Evolutionary conservation across 306 rosid genomes (phyloP).

Genomic region (Lupinus albus): DNA sequence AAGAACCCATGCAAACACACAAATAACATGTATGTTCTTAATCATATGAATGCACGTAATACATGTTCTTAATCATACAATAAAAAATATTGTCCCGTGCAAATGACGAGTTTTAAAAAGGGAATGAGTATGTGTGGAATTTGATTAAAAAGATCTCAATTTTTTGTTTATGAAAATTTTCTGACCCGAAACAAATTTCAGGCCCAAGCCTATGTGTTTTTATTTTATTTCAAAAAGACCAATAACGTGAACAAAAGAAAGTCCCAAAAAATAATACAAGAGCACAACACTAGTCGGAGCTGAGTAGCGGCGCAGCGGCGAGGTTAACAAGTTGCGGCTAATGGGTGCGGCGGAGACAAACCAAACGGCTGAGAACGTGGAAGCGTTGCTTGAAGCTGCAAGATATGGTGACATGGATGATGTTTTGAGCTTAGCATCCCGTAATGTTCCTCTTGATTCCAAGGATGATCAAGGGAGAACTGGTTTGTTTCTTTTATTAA

Average conservation of each 20-base stretch:
- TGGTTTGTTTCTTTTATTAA: slow-evolving; percentile 46
- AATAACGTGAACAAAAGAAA: too few species aligned
- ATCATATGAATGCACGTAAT: too few species aligned
- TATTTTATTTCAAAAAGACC: too few species aligned
- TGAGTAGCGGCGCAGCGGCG: not conserved
- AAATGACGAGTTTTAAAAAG: too few species aligned
- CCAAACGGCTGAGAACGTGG: slow-evolving; percentile 46
- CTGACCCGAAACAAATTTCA: not conserved
- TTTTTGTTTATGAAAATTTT: too few species aligned
- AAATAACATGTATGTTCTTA: too few species aligned
- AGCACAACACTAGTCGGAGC: not conserved
- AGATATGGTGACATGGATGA: slow-evolving; percentile 75
- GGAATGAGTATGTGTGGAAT: too few species aligned
- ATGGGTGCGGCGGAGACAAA: slow-evolving; percentile 53
- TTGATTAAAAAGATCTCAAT: too few species aligned
- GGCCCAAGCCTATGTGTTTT: not conserved
- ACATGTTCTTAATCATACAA: too few species aligned
- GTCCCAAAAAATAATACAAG: too few species aligned
- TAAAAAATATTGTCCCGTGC: too few species aligned
- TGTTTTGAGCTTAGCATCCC: slow-evolving; percentile 53
- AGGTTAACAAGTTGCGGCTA: not conserved
- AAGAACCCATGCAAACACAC: too few species aligned
- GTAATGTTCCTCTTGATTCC: slow-evolving; percentile 67
- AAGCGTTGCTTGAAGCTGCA: slow-evolving; percentile 79
- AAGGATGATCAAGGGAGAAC: slow-evolving; percentile 76